Base-by-base conservation (phyloP, 2,329 filamentous ascomycete genomes). In the Fusarium brachygibbosum region DNA sequence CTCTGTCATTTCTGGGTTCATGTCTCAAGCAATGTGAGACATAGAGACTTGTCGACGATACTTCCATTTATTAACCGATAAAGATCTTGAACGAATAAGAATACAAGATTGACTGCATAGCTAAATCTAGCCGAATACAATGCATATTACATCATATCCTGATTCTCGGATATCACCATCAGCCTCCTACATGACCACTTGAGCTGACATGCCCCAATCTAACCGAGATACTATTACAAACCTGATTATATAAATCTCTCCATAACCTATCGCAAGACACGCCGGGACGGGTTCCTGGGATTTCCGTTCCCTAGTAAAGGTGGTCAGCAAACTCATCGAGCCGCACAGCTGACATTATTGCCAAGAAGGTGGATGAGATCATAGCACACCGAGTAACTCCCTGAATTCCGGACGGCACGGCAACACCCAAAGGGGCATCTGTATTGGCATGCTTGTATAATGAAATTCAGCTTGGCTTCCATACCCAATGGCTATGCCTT, bases 321-420 rank as follows among this genome's bases (percentile, higher is more conserved):
- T 51, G 48, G 48, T 51, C 48, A 51, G 48, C 48, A 38, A 38
- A 21, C n/a, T 29, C 25, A 13, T 51, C 17, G 10, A 51, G 23
- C 23, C 34, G 17, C 34, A 13, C 23, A 40, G n/a, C 34, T 51
- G 48, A 51, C 48, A 38, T 19, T 38, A 12, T 28, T 21, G 48
- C 48, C 32, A 40, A 40, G 48, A 12, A 17, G 5, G 23, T 28
- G 10, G 13, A 51, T 29, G 48, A 49, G 31, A 40, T 16, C n/a
- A 40, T 49, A 4, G 7, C 34, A 38, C 13, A 28, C n/a, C 14
- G 17, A 50, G 5, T 5, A 37, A 37, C 9, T 9, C 23, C 23
- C 6, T 25, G 23, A n/a, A 8, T n/a, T 10, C 28, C 12, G 28
- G 12, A 25, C 21, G 40, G 21, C 9, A n/a, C 8, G 40, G 19